These are phyloP conservation scores for Diutina siamensis DNA, from an alignment of 1,139 yeast genomes.

Conservation along the genomic window DNA sequence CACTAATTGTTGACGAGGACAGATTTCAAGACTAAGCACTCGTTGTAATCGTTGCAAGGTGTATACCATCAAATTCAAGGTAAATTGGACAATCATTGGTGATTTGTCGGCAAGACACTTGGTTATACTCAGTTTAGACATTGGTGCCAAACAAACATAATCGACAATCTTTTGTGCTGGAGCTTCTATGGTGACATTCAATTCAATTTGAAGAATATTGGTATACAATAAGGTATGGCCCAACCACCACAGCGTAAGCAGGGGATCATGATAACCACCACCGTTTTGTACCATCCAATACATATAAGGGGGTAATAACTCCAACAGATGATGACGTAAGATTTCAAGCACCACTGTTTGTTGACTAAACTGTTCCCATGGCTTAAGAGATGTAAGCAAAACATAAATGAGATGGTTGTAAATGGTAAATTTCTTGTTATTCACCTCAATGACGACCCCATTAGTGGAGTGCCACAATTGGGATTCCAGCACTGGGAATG, in stretches of 20 bases:
- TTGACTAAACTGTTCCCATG: conserved; percentile 68
- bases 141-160: conserved; percentile 51
- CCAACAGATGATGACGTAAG: conserved; percentile 41
- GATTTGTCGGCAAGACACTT: conserved; percentile 46
- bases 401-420: conserved; percentile 60
- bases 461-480: conserved; percentile 17
- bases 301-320: conserved; percentile 64
- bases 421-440: conserved; percentile 40
- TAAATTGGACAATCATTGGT: conserved; percentile 53
- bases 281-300: conserved; percentile 41
- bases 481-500: conserved; percentile 35
- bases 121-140: conserved; percentile 46
- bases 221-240: conserved; percentile 57
- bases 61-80: conserved; percentile 47
- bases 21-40: conserved; percentile 5
- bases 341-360: conserved; percentile 43
- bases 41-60: conserved; percentile 40
- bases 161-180: conserved; percentile 26
- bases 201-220: conserved; percentile 32
- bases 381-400: conserved; percentile 54
- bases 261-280: conserved; percentile 59
- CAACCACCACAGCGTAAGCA: conserved; percentile 71
- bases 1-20: conserved; percentile 16
- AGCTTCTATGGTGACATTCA: not conserved
- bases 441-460: conserved; percentile 26